Evolutionary conservation across 2,329 filamentous ascomycete species (phyloP), one percentile per base, ranked within the genome.

Genomic region (Aureobasidium melanogenum): DNA sequence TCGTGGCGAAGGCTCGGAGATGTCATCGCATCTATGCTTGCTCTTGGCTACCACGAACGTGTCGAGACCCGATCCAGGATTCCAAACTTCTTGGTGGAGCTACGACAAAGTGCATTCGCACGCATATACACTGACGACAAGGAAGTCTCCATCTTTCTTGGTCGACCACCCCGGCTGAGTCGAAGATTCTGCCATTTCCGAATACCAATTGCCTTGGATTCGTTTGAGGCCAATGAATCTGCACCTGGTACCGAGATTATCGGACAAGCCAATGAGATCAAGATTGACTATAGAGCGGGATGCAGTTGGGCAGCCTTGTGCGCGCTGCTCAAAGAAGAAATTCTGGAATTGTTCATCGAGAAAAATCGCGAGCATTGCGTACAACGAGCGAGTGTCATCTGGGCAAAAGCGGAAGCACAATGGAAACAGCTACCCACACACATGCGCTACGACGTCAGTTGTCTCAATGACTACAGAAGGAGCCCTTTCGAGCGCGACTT

Each of bases 1-100:
- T 76, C 77, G 4, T 81, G 78, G 78, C 72, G 77, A 48, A 73
- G 72, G 36, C 68, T 80, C 1, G 77, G 78, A 26, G 77, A 80
- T 61, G 69, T 80, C 7, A 73, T 74, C 3, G 74, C 74, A 39
- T 79, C 78, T 0, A 68, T 80, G 1, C 79, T 76, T 62, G 77
- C 78, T 10, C 72, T 79, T 5, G 79, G 79, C 5, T 73, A 79
- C 28, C 79, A 81, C 62, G 72, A 79, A 52, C 71, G 76, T 24
- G 69, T 69, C 19, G 69, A 73, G 28, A 66, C 66, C 17, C 56
- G 60, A 8, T 64, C 69, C 0, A 64, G 67, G 10, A 68, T 67
- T 12, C 74, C 77, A 0, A 66, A 67, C 1, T 79, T 78, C n/a
- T 66, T 80, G 1, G 67, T 66, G 0, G 70, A 78, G 48, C 70